These are phyloP conservation scores for Trichoderma simmonsii DNA, from an alignment of 2,329 filamentous ascomycete genomes.

Conservation along the genomic window DNA sequence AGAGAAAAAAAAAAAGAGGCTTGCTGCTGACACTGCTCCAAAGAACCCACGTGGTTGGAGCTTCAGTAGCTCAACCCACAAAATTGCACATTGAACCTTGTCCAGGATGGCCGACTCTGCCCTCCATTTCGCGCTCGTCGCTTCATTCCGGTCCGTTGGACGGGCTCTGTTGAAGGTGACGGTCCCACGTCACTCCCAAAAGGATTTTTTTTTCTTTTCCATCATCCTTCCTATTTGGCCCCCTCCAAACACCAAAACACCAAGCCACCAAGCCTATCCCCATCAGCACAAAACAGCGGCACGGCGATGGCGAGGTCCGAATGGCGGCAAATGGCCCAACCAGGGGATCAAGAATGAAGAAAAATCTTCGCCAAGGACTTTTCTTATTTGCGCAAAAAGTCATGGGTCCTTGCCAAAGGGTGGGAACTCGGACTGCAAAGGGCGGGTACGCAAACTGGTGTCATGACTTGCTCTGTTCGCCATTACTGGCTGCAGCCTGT, in stretches of 20 bases:
- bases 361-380: neutral
- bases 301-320: neutral
- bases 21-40: constrained; percentile 11
- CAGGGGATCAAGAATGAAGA: neutral
- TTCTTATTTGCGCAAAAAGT: constrained; percentile 8
- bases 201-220: neutral
- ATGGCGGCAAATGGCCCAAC: neutral
- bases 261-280: neutral
- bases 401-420: constrained; percentile 8
- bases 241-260: neutral
- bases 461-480: constrained; percentile 6
- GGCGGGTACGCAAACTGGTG: constrained; percentile 12
- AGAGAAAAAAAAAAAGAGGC: neutral
- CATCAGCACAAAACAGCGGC: neutral
- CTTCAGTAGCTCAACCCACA: constrained; percentile 4
- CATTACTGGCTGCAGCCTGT: constrained; percentile 5
- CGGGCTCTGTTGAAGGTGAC: neutral
- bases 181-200: neutral
- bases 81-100: constrained; percentile 4
- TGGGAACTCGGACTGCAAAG: neutral
- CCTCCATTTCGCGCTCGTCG: constrained; percentile 3
- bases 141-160: neutral
- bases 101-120: neutral
- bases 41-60: constrained; percentile 16
- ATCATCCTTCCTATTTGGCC: neutral